Evolutionary conservation across 192 early-diverging fungal genomes (phyloP), one percentile per base, ranked within the genome.

Genomic region (Backusella psychrophila): DNA sequence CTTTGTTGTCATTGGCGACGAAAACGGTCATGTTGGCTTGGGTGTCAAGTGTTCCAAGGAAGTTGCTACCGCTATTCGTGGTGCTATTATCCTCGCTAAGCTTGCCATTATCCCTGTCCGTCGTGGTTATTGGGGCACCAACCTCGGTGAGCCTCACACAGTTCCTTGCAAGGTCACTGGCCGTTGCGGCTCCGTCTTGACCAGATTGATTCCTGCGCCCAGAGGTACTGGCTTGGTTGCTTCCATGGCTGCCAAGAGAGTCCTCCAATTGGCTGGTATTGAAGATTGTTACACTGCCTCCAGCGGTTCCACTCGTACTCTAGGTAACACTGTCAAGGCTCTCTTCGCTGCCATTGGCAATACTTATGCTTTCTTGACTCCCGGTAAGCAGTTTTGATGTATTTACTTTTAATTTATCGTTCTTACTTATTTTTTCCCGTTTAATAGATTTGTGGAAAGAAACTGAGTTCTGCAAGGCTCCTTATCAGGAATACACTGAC

Each of bases 31-130:
- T 90, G 96, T 97, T 86, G 97, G 97, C 93, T 91, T 99, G 66
- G 97, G 97, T 85, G 97, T 99, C 88, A 99, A 99, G 94, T 99
- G 97, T 92, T 96, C 97, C 86, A 99, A 97, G 94, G 97, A 99
- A 88, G 97, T 99, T 52, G 97, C 97, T 85, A 95, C 94, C 75
- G 94, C 97, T 72, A 99, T 99, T 82, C 96, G 96, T 81, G 97
- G 97, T 84, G 97, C 95, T 86, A 97, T 99, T 83, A 95, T 97
- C 87, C 92, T 99, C 76, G 97, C 97, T 88, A 99, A 99, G 93
- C 92, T 99, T 79, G 94, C 94, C 91, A 90, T 97, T 81, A 93
- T 99, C 87, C 97, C 97, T 77, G 97, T 99, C 77, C 95, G 97
- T 85, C 96, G 95, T 87, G 97, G 97, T 83, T 97, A 96, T 91